phyloP scores from a whole-genome alignment of 2,329 filamentous ascomycete genomes.

The Chlorencoelia australis region DNA sequence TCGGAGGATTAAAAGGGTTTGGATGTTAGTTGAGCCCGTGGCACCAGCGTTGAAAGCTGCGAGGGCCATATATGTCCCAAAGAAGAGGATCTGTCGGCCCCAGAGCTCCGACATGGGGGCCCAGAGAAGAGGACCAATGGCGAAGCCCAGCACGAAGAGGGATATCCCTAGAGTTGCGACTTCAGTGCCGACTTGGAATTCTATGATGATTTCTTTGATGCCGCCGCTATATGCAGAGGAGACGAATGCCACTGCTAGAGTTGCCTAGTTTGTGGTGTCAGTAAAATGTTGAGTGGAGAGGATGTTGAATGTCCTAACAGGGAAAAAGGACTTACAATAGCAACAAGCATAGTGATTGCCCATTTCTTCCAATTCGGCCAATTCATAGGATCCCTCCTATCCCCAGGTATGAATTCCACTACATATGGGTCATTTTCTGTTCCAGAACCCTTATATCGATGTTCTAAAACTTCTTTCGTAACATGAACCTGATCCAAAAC shows the following conservation, averaged over 20 bases:
- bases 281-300: constrained; percentile 37
- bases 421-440: constrained; percentile 33
- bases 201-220: constrained; percentile 26
- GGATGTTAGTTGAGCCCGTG: constrained; percentile 46
- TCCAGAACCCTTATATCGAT: constrained; percentile 31
- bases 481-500: constrained; percentile 36
- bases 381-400: constrained; percentile 33
- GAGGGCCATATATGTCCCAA: constrained; percentile 45
- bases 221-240: constrained; percentile 34
- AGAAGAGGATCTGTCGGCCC: constrained; percentile 49
- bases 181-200: constrained; percentile 29
- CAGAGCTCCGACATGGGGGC: constrained; percentile 38
- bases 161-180: constrained; percentile 34
- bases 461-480: constrained; percentile 34
- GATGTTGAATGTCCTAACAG: constrained; percentile 21
- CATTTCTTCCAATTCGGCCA: constrained; percentile 30
- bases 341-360: constrained; percentile 30
- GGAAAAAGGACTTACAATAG: constrained; percentile 30
- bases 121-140: constrained; percentile 34
- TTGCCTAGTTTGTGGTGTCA: constrained; percentile 45
- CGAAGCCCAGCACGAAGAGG: constrained; percentile 36
- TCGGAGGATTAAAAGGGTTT: constrained; percentile 52
- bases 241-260: constrained; percentile 31
- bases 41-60: constrained; percentile 52
- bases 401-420: constrained; percentile 33